These are phyloP conservation scores for Biscogniauxia sp. DNA, from an alignment of 2,329 filamentous ascomycete species.

Conservation along the genomic window DNA sequence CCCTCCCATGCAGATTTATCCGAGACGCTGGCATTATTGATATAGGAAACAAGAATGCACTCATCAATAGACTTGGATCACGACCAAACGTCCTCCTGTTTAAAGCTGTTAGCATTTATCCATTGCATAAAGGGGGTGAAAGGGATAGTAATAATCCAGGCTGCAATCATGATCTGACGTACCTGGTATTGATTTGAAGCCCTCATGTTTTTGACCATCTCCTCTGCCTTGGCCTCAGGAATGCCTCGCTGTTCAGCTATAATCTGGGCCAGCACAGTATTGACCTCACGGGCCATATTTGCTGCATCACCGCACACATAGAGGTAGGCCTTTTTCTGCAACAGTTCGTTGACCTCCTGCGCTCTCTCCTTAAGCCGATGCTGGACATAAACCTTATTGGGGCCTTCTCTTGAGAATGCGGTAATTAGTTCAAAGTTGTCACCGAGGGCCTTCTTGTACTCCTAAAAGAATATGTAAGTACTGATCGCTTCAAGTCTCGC, in stretches of 20 bases:
- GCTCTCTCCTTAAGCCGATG: conserved; percentile 83
- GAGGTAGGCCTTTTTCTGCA: conserved; percentile 86
- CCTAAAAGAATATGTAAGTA: conserved; percentile 48
- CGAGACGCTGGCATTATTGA: conserved; percentile 22
- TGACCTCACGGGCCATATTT: conserved; percentile 95
- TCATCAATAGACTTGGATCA: conserved; percentile 33
- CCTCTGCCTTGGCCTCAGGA: conserved; percentile 83
- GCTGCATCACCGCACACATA: conserved; percentile 98
- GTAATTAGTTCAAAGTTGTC: conserved; percentile 89
- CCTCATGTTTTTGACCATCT: conserved; percentile 96
- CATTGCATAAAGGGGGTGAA: conserved; percentile 1
- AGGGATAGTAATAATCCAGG: not conserved
- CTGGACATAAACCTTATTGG: conserved; percentile 95
- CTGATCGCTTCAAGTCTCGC: not conserved
- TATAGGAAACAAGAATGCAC: conserved; percentile 20
- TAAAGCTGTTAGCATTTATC: conserved; percentile 30
- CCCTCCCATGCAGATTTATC: conserved; percentile 27
- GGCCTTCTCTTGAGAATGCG: conserved; percentile 86
- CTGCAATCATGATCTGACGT: conserved; percentile 31
- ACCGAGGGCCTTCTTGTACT: conserved; percentile 78
- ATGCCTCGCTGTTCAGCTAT: conserved; percentile 81
- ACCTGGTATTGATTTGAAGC: conserved; percentile 94
- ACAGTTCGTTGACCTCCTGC: conserved; percentile 80
- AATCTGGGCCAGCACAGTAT: conserved; percentile 80
- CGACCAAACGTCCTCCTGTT: conserved; percentile 71